Conservation (phyloP, 441 rosid genomes). For the Croton laevigatus region DNA sequence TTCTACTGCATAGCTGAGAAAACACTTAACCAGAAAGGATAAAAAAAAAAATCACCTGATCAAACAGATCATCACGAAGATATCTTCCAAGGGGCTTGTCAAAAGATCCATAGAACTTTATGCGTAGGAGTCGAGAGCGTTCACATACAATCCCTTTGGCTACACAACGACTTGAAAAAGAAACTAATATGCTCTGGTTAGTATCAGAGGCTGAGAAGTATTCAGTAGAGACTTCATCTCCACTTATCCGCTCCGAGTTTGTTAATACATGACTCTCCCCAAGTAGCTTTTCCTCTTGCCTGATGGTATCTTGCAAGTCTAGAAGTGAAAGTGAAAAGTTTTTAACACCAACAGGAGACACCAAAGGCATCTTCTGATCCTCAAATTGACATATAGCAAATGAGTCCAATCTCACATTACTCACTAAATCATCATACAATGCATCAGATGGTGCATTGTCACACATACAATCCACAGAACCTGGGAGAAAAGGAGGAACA, state of each 20-base stretch:
- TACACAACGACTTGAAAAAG: conserved; percentile 84
- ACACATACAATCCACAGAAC: conserved; percentile 28
- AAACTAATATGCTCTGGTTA: conserved; percentile 86
- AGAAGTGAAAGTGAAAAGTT: conserved; percentile 32
- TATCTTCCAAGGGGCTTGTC: conserved; percentile 96
- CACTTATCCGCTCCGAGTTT: conserved; percentile 43
- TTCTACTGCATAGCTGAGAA: conserved; percentile 7
- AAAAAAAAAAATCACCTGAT: conserved; percentile 53
- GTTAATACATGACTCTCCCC: conserved; percentile 34
- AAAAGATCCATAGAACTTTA: conserved; percentile 87
- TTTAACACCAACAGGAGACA: conserved; percentile 25
- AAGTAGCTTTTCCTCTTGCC: conserved; percentile 38
- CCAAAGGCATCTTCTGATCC: conserved; percentile 27
- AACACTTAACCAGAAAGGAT: background rate
- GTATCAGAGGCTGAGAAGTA: conserved; percentile 74
- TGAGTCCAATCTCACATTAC: conserved; percentile 30
- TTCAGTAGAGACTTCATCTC: conserved; percentile 51
- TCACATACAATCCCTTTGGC: conserved; percentile 79
- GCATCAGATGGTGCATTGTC: conserved; percentile 36
- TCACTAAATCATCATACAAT: conserved; percentile 28
- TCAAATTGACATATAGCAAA: conserved; percentile 30
- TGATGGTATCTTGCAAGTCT: conserved; percentile 34
- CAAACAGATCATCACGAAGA: conserved; percentile 72
- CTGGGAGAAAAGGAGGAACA: conserved; percentile 34
- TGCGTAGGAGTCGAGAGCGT: conserved; percentile 78